A percentile compares a stretch with the other conserved stretches of the same genome.
Evolutionary conservation across 2,329 filamentous ascomycete genomes (phyloP).

Genomic region (Scedosporium dehoogii): DNA sequence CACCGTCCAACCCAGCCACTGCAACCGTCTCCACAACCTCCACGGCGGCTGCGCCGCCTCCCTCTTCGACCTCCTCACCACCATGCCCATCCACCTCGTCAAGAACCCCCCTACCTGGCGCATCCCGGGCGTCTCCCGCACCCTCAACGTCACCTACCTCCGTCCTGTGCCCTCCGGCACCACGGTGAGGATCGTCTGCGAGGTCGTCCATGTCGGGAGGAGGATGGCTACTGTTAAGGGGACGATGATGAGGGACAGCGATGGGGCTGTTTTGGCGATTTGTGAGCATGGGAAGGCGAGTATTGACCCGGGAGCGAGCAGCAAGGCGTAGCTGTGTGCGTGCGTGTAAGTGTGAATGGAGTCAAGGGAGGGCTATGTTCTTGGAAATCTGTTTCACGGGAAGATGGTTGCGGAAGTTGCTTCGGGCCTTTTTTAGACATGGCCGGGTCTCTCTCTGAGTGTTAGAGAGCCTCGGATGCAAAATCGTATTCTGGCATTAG

Average conservation of each 20-base stretch:
- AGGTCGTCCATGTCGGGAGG: constrained; percentile 48
- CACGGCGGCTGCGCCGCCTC: constrained; percentile 57
- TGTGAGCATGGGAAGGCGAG: constrained; percentile 59
- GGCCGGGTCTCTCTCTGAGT: neutral
- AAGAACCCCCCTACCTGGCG: constrained; percentile 46
- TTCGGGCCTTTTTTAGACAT: too few relatives aligned
- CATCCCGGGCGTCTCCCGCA: constrained; percentile 53
- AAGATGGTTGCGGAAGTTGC: too few relatives aligned
- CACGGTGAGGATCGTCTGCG: constrained; percentile 42
- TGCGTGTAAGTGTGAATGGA: neutral
- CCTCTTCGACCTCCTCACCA: constrained; percentile 58
- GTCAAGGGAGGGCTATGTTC: neutral
- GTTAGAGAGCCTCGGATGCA: neutral
- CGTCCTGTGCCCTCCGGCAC: constrained; percentile 46
- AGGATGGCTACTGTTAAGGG: constrained; percentile 43
- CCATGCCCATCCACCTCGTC: constrained; percentile 44
- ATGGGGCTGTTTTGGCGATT: constrained; percentile 42
- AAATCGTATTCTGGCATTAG: neutral
- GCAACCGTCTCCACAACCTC: constrained; percentile 43
- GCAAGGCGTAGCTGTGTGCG: constrained; percentile 12
- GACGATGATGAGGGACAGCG: constrained; percentile 41
- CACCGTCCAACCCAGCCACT: constrained; percentile 38
- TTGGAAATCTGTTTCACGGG: too few relatives aligned
- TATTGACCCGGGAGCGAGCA: constrained; percentile 33
- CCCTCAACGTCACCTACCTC: constrained; percentile 57